Base-by-base conservation (phyloP, 2,329 filamentous ascomycete species). In the Exophiala lecanii-corni region DNA sequence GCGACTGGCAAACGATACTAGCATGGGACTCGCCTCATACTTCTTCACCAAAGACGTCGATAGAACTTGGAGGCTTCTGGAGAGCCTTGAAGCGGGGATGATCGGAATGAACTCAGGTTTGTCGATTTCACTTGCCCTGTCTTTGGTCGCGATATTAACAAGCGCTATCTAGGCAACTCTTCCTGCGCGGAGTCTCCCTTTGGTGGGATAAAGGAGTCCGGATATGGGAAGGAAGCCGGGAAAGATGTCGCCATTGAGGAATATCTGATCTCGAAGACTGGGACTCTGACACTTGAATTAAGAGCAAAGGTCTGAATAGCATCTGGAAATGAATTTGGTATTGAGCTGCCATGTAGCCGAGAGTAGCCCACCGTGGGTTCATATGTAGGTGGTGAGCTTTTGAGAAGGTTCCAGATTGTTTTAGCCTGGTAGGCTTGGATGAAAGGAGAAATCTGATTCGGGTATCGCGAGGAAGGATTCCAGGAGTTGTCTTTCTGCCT, bases 171-270 rank as follows among this genome's bases (percentile, higher is more conserved):
- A 43, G 69, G 78, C 76, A 81, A 81, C 55, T 69, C 71, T 13
- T 81, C 78, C 1, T 78, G 79, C 2, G 79, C 79, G 0, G 79
- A 83, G 57, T 74, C 74, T 20, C 79, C 79, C 2, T 83, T 83
- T 56, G 79, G 79, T n/a, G 79, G 79, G 2, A 80, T 82, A 55
- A 83, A 82, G 64, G 76, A 82, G 56, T 78, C 73, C 3, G 79
- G 79, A 0, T 82, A 82, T 57, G 79, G 79, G 12, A 82, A 84
- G 18, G 33, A 35, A 20, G 13, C 33, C 6, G 33, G 33, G 12
- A 35, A 35, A n/a, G 33, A 35, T 19, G 33, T 18, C 4, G 9
- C 33, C 4, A 20, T 35, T 4, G 33, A 17, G 13, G 33, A 35
- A 18, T 35, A 35, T 19, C 15, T 35, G 15, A 35, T 35, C 17